A percentile compares a stretch with the other conserved stretches of the same genome.
These are phyloP conservation scores for Fusarium paranaense DNA, from an alignment of 2,329 filamentous ascomycete genomes.

Conservation along the genomic window DNA sequence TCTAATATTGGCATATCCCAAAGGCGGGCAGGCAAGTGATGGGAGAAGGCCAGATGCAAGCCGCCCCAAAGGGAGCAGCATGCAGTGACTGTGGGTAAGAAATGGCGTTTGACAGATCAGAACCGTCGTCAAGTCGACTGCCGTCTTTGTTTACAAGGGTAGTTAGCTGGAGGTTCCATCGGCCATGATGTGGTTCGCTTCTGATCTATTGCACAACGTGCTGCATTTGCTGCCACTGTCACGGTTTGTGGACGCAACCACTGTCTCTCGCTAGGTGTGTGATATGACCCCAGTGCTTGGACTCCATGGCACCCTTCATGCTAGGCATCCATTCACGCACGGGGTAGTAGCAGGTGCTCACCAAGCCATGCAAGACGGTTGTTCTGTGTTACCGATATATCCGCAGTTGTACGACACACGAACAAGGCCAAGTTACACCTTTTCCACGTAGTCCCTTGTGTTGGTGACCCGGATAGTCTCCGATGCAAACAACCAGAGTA, in stretches of 20 bases:
- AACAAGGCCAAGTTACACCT: background rate
- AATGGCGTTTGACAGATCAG: constrained; percentile 29
- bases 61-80: background rate
- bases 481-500: background rate
- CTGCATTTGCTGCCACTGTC: constrained; percentile 9
- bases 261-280: background rate
- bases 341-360: constrained; percentile 13
- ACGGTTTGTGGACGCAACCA: constrained; percentile 4
- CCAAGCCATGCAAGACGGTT: constrained; percentile 31
- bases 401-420: background rate
- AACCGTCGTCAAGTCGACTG: constrained; percentile 26
- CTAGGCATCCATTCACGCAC: constrained; percentile 14
- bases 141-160: constrained; percentile 13
- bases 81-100: constrained; percentile 28
- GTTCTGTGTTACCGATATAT: constrained; percentile 7
- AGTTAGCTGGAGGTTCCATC: constrained; percentile 1
- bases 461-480: background rate
- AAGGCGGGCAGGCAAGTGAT: constrained; percentile 4
- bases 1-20: constrained; percentile 21
- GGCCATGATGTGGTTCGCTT: constrained; percentile 28
- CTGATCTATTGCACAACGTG: constrained; percentile 15
- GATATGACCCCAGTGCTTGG: constrained; percentile 10
- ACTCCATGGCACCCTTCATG: background rate
- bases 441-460: background rate
- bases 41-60: constrained; percentile 29